Evolutionary conservation across 2,329 filamentous ascomycete genomes (phyloP).

Genomic region (Penicillium verrucosum): DNA sequence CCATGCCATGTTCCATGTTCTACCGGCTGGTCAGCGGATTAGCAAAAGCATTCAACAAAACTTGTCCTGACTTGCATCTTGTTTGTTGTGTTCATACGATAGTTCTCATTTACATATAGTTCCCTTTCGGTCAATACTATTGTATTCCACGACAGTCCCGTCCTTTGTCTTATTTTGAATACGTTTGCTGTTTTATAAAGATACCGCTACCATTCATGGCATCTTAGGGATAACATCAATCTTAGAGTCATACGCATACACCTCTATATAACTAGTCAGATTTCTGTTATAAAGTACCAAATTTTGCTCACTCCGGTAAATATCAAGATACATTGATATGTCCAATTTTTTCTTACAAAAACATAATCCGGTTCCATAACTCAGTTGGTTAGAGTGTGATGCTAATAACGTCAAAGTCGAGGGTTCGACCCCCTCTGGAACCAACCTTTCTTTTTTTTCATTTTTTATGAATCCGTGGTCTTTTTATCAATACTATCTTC

Average conservation of each 20-base stretch:
- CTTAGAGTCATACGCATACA: no score
- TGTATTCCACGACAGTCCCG: neutral
- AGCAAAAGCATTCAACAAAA: neutral
- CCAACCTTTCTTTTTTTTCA: no score
- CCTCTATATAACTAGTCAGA: no score
- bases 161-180: neutral
- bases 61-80: neutral
- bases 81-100: neutral
- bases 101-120: neutral
- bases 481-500: no score
- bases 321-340: no score
- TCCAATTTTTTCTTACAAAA: accelerated
- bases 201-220: neutral
- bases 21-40: neutral
- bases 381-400: no score
- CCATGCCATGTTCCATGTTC: slow-evolving; percentile 2
- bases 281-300: no score
- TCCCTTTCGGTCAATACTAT: neutral
- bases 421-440: no score
- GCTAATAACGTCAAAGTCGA: no score
- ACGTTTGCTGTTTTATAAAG: neutral
- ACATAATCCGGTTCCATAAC: no score
- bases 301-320: no score
- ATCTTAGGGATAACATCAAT: neutral
- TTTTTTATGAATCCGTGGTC: no score